Conservation (phyloP, 345 rosid genomes). For the Lumnitzera littorea region DNA sequence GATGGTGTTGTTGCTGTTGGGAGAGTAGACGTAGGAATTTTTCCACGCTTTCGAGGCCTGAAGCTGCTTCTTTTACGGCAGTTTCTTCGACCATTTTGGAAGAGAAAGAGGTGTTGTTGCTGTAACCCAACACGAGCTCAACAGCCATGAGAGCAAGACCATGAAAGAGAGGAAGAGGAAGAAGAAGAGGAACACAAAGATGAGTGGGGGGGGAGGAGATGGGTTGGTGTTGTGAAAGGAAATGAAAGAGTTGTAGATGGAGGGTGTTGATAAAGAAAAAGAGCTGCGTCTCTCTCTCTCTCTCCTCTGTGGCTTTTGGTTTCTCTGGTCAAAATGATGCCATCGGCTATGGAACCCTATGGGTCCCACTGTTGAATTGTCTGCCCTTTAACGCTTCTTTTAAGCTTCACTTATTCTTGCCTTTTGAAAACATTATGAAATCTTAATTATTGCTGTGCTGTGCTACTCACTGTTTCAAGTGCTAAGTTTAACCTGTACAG, state of each 20-base stretch:
- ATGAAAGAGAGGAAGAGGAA: background rate
- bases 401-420: constrained; percentile 4
- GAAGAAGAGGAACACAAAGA: background rate
- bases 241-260: background rate
- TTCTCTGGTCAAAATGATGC: constrained; percentile 30
- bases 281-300: background rate
- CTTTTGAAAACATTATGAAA: background rate
- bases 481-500: too few species aligned
- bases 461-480: too few species aligned
- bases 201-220: too few species aligned
- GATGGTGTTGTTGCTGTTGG: constrained; percentile 17
- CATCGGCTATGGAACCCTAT: constrained; percentile 16
- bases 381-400: constrained; percentile 18
- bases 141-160: constrained; percentile 42
- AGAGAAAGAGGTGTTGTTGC: constrained; percentile 26
- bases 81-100: constrained; percentile 36
- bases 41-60: constrained; percentile 74
- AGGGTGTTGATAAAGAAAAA: constrained; percentile 29
- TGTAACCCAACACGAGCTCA: constrained; percentile 37
- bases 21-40: constrained; percentile 69
- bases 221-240: too few species aligned
- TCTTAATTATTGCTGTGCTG: too few species aligned
- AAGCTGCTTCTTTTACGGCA: constrained; percentile 76
- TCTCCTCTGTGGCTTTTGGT: background rate
- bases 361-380: constrained; percentile 16